Percentiles rank a stretch among this genome's conserved stretches.
Evolutionary conservation across 306 rosid genomes (phyloP).

Genomic region (Canavalia ensiformis): DNA sequence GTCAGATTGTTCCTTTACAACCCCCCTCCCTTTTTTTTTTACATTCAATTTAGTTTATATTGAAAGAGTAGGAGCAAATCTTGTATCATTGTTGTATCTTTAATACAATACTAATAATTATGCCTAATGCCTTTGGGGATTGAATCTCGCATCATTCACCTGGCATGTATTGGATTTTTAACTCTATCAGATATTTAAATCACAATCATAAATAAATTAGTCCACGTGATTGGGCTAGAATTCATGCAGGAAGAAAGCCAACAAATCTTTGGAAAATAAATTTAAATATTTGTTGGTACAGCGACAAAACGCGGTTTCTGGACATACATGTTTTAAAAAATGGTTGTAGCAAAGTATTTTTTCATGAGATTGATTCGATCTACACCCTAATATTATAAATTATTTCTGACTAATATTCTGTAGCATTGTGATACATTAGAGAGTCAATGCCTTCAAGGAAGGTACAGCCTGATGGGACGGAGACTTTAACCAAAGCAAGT

Average conservation of each 20-base stretch:
- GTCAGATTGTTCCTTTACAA: too few relatives aligned
- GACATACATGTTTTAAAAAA: conserved; percentile 8
- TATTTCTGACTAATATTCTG: background rate
- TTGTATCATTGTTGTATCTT: background rate
- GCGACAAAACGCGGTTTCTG: conserved; percentile 68
- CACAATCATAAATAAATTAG: background rate
- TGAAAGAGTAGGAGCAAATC: background rate
- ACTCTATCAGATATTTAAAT: background rate
- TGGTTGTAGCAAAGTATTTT: conserved; percentile 30
- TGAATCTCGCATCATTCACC: conserved; percentile 26
- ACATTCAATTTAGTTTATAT: background rate
- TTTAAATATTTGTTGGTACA: conserved; percentile 39
- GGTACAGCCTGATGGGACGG: background rate
- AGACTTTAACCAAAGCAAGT: conserved; percentile 11
- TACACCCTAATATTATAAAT: conserved; percentile 31
- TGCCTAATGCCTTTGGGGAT: background rate
- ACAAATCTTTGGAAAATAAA: conserved; percentile 16
- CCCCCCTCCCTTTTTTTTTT: background rate
- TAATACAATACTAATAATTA: background rate
- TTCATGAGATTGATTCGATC: conserved; percentile 38
- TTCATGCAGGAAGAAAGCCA: conserved; percentile 35
- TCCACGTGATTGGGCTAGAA: conserved; percentile 54
- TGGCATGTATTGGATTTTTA: background rate
- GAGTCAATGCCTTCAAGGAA: conserved; percentile 37
- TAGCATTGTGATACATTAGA: background rate